Conservation (phyloP, 331 rosid genomes). For the Pyrus hybrid region DNA sequence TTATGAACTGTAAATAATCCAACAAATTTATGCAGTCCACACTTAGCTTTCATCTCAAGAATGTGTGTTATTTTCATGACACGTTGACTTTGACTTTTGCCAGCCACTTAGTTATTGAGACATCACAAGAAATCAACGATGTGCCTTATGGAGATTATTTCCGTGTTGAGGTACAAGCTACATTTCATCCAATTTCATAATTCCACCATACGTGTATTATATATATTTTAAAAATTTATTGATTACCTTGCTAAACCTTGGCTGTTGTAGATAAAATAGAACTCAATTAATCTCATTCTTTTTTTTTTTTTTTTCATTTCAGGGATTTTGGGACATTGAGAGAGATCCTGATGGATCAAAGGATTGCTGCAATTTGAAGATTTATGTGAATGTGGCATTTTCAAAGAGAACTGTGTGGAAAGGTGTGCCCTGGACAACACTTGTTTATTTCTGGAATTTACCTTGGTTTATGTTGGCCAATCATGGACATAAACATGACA, state of each 20-base stretch:
- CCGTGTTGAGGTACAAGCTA: conserved; percentile 67
- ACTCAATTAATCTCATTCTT: not conserved
- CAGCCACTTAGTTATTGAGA: conserved; percentile 90
- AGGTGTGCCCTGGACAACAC: conserved; percentile 43
- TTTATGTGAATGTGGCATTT: conserved; percentile 78
- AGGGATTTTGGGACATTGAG: conserved; percentile 78
- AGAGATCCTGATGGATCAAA: conserved; percentile 45
- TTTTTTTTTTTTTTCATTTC: not conserved
- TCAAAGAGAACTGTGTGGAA: conserved; percentile 71
- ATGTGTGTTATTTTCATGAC: conserved; percentile 18
- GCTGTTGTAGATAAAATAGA: not conserved
- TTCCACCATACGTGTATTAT: not conserved
- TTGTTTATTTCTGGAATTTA: not conserved
- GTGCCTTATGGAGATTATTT: conserved; percentile 93
- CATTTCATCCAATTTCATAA: not conserved
- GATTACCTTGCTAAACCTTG: not conserved
- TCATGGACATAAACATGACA: not conserved
- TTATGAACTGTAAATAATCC: not conserved
- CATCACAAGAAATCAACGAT: conserved; percentile 81
- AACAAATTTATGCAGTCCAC: not conserved
- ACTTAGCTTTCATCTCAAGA: not conserved
- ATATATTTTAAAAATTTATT: not conserved
- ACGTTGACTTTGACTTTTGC: conserved; percentile 17
- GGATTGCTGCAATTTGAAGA: conserved; percentile 48
- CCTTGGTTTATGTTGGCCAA: not conserved